Evolutionary conservation across 192 early-diverging fungal genomes (phyloP).

Genomic region (Pecoramyces ruminantium): DNA sequence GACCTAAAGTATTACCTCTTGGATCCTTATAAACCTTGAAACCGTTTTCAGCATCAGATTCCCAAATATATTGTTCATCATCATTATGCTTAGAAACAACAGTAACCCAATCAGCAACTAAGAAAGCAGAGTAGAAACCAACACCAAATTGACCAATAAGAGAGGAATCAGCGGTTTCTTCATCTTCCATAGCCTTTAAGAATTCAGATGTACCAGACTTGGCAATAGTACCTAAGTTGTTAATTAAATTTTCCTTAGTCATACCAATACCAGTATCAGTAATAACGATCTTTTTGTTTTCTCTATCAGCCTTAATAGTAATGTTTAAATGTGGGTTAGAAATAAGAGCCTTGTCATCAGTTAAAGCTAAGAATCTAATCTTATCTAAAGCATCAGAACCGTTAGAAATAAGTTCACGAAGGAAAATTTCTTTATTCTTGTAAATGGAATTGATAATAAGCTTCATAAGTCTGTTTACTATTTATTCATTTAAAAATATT

Average conservation of each 20-base stretch:
- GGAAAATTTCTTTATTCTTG: slow-evolving; percentile 82
- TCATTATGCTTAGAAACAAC: slow-evolving; percentile 95
- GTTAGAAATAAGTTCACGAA: slow-evolving; percentile 76
- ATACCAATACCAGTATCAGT: slow-evolving; percentile 91
- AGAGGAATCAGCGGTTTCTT: slow-evolving; percentile 96
- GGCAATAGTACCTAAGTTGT: slow-evolving; percentile 93
- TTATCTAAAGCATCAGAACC: slow-evolving; percentile 94
- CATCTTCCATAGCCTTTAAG: no score
- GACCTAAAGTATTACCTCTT: no score
- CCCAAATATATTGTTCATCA: slow-evolving; percentile 78
- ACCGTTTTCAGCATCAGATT: not conserved
- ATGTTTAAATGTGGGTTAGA: slow-evolving; percentile 60
- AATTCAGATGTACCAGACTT: slow-evolving; percentile 92
- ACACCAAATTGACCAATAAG: slow-evolving; percentile 99
- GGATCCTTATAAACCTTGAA: no score
- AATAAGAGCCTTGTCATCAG: slow-evolving; percentile 39
- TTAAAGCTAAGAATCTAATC: slow-evolving; percentile 64
- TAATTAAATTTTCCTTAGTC: slow-evolving; percentile 52
- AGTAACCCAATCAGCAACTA: slow-evolving; percentile 85
- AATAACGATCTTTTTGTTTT: slow-evolving; percentile 59
- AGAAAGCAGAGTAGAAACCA: slow-evolving; percentile 99
- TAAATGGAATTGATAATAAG: slow-evolving; percentile 35
- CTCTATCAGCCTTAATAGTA: slow-evolving; percentile 57
- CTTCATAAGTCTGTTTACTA: not conserved
- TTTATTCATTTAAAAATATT: not conserved